These are phyloP conservation scores for Curvularia sp. DNA, from an alignment of 2,329 filamentous ascomycete species.

Conservation along the genomic window DNA sequence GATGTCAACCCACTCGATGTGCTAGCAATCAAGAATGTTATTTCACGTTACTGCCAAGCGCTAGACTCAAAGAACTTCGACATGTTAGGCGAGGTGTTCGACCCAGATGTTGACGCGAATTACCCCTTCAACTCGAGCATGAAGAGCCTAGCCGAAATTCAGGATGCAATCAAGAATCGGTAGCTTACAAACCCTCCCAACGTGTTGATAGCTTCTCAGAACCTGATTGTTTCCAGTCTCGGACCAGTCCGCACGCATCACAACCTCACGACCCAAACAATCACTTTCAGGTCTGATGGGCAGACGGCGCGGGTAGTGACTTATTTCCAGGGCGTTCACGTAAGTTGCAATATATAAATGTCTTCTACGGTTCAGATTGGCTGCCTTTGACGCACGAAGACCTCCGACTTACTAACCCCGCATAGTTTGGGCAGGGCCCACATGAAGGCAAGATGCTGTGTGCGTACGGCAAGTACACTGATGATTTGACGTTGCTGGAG, in stretches of 20 bases:
- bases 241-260: conserved; percentile 54
- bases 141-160: conserved; percentile 45
- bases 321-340: conserved; percentile 53
- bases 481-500: conserved; percentile 45
- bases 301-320: conserved; percentile 49
- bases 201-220: not conserved
- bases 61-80: conserved; percentile 54
- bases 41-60: conserved; percentile 55
- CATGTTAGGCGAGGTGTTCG: conserved; percentile 52
- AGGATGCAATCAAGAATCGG: conserved; percentile 46
- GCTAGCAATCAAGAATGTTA: conserved; percentile 53
- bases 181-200: conserved; percentile 17
- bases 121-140: conserved; percentile 51
- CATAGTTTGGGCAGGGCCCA: conserved; percentile 51
- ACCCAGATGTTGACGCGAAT: conserved; percentile 48
- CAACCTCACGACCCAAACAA: conserved; percentile 53
- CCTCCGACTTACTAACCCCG: not conserved
- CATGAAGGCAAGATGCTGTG: conserved; percentile 53
- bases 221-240: conserved; percentile 38
- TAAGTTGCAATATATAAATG: not conserved
- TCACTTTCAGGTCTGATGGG: conserved; percentile 41
- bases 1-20: conserved; percentile 34
- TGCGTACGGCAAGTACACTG: conserved; percentile 54
- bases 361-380: not conserved
- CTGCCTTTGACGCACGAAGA: not conserved